Evolutionary conservation across 768 basidiomycete species (phyloP).

Genomic region (Termitomyces sp.): DNA sequence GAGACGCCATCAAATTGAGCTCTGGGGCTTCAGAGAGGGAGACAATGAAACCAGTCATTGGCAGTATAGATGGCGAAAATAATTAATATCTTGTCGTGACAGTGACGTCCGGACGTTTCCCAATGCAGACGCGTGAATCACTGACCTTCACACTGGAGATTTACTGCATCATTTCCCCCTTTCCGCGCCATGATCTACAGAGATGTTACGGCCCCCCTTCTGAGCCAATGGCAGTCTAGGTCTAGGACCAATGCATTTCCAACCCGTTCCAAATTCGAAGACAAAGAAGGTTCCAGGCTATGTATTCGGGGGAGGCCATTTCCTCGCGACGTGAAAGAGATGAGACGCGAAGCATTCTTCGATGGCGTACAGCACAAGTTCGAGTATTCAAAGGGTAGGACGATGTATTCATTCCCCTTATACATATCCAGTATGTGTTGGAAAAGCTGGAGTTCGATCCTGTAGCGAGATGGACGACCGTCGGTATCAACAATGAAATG

Average conservation of each 20-base stretch:
- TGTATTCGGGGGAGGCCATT: neutral
- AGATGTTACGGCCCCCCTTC: neutral
- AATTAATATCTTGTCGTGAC: neutral
- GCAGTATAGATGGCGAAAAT: neutral
- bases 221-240: neutral
- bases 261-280: neutral
- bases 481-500: neutral
- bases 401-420: neutral
- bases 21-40: neutral
- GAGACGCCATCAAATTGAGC: neutral
- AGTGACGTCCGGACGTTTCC: neutral
- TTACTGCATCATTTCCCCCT: neutral
- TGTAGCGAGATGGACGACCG: neutral
- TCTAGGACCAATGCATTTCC: neutral
- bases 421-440: neutral
- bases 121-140: neutral
- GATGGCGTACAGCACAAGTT: neutral
- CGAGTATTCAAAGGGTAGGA: neutral
- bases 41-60: no score
- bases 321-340: neutral
- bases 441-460: neutral
- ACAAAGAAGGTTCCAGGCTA: neutral
- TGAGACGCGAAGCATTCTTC: neutral
- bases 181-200: neutral
- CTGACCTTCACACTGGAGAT: neutral